A percentile compares a stretch with the other conserved stretches of the same genome.
Evolutionary conservation across 768 basidiomycete genomes (phyloP).

Genomic region (Multifurca ochricompacta): DNA sequence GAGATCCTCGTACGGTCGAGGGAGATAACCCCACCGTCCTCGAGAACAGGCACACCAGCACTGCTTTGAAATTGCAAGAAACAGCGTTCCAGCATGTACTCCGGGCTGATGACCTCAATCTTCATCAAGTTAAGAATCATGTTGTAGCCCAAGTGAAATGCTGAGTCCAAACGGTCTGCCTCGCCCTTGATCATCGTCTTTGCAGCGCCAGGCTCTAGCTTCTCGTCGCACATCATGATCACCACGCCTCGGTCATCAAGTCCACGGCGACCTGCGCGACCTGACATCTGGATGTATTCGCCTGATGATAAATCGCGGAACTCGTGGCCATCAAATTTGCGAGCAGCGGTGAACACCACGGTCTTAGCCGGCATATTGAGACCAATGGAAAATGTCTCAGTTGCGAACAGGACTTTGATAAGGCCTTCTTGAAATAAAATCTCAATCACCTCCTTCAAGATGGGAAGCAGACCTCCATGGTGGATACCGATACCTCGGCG

Average conservation of each 20-base stretch:
- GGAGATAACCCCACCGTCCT: constrained; percentile 48
- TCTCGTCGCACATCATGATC: constrained; percentile 99
- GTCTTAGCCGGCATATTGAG: constrained; percentile 99
- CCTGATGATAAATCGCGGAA: constrained; percentile 90
- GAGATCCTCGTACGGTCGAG: not conserved
- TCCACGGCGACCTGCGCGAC: constrained; percentile 93
- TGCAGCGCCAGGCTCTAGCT: constrained; percentile 84
- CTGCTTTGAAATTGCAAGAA: constrained; percentile 99
- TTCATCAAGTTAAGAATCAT: constrained; percentile 99
- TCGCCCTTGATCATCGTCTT: constrained; percentile 98
- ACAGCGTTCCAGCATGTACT: constrained; percentile 95
- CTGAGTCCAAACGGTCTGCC: constrained; percentile 93
- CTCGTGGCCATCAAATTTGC: constrained; percentile 94
- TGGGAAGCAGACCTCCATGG: constrained; percentile 94
- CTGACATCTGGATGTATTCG: constrained; percentile 99
- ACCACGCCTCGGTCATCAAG: constrained; percentile 98
- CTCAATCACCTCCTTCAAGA: constrained; percentile 98
- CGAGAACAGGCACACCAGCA: constrained; percentile 76
- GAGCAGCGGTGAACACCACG: constrained; percentile 91
- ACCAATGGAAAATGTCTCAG: constrained; percentile 96
- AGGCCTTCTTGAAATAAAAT: constrained; percentile 97
- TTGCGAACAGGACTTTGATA: constrained; percentile 97
- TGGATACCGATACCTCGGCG: constrained; percentile 97
- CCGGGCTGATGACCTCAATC: constrained; percentile 96
- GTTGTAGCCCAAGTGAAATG: constrained; percentile 98